phyloP scores from a whole-genome alignment of 768 basidiomycete genomes.

The Rubroboletus satanas region DNA sequence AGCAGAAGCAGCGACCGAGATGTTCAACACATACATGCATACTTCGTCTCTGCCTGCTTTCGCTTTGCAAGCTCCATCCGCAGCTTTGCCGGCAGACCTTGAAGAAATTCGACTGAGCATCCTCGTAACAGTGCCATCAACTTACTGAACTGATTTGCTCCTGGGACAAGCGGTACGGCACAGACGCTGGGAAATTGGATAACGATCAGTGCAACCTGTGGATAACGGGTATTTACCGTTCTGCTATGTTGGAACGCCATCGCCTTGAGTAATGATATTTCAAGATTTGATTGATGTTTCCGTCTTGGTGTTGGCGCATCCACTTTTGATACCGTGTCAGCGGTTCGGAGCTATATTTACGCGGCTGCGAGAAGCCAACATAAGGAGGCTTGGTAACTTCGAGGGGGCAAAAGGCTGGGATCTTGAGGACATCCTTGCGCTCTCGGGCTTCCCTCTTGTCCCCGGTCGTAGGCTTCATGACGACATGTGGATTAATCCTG shows the following conservation, averaged over 20 bases:
- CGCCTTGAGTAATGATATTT: conserved; percentile 54
- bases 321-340: conserved; percentile 40
- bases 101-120: neutral
- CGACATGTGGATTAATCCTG: conserved; percentile 58
- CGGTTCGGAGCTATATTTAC: conserved; percentile 42
- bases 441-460: conserved; percentile 33
- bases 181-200: conserved; percentile 37
- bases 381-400: conserved; percentile 6
- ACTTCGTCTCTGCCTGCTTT: conserved; percentile 24
- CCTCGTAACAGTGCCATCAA: neutral
- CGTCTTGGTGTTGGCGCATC: conserved; percentile 30
- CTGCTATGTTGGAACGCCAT: conserved; percentile 41
- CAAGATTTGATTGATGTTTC: conserved; percentile 32
- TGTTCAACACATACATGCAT: conserved; percentile 24
- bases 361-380: conserved; percentile 48
- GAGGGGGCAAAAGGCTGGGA: conserved; percentile 45
- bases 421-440: conserved; percentile 38
- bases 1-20: conserved; percentile 1
- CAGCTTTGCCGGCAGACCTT: conserved; percentile 44
- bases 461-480: conserved; percentile 31
- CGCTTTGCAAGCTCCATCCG: conserved; percentile 34
- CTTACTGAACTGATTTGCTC: conserved; percentile 52
- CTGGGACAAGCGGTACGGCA: conserved; percentile 49
- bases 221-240: conserved; percentile 41
- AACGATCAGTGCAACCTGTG: neutral